Evolutionary conservation across 75 land plant genomes (phyloP).

Genomic region (Picea glauca): DNA sequence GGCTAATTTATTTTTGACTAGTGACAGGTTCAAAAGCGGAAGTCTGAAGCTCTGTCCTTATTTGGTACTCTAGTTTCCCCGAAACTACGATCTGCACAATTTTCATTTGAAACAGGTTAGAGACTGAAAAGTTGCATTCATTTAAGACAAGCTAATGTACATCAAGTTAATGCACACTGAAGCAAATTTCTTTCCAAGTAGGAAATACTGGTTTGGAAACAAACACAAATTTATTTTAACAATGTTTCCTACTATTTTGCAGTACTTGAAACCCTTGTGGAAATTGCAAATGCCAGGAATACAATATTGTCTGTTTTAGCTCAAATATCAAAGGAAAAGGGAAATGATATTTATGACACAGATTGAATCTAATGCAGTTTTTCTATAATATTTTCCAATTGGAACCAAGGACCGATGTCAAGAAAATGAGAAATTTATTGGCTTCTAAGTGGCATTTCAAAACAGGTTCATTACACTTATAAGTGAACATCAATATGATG

Average conservation of each 20-base stretch:
- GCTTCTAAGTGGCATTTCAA: not conserved
- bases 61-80: slow-evolving; percentile 69
- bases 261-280: slow-evolving; percentile 43
- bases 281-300: slow-evolving; percentile 43
- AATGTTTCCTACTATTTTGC: slow-evolving; percentile 2
- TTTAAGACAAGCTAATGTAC: not conserved
- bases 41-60: slow-evolving; percentile 38
- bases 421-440: not conserved
- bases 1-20: not conserved
- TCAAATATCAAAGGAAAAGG: slow-evolving; percentile 5
- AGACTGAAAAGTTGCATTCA: not conserved
- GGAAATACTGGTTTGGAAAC: not conserved
- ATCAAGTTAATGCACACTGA: not conserved
- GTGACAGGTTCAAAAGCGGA: slow-evolving; percentile 41
- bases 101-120: slow-evolving; percentile 64
- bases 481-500: not conserved
- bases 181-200: not conserved
- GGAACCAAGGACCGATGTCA: not conserved
- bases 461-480: not conserved
- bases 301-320: slow-evolving; percentile 29
- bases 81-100: slow-evolving; percentile 57
- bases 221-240: not conserved
- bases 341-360: not conserved
- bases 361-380: not conserved
- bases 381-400: not conserved